A percentile compares a stretch with the other conserved stretches of the same genome.
phyloP scores from a whole-genome alignment of 164 flowering plant genomes.

The Stephania japonica region DNA sequence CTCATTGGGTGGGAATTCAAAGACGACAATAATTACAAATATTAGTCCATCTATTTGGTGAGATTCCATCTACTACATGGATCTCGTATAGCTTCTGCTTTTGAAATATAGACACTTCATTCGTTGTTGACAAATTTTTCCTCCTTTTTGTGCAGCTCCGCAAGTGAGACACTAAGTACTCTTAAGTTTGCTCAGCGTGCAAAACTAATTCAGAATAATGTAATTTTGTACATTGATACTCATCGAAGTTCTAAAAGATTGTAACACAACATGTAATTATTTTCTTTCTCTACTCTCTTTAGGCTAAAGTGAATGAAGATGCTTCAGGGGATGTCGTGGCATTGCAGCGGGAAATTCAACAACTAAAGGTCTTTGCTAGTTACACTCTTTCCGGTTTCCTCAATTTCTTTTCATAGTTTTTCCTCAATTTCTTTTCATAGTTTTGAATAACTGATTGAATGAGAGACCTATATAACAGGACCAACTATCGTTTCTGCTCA shows the following conservation, averaged over 20 bases:
- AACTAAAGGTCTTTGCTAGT: slow-evolving; percentile 47
- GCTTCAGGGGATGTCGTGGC: slow-evolving; percentile 73
- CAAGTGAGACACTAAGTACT: slow-evolving; percentile 80
- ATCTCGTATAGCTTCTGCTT: neutral
- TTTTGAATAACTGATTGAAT: slow-evolving; percentile 12
- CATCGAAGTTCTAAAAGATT: neutral
- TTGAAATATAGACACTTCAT: neutral
- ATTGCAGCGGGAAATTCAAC: slow-evolving; percentile 67
- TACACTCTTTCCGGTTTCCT: neutral
- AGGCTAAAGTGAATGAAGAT: slow-evolving; percentile 94
- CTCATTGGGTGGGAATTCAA: slow-evolving; percentile 91
- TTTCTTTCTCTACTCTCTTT: slow-evolving; percentile 7
- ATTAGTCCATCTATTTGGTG: slow-evolving; percentile 86
- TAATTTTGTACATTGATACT: slow-evolving; percentile 21
- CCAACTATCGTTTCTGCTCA: slow-evolving; percentile 57
- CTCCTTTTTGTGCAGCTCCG: slow-evolving; percentile 51
- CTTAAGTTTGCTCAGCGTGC: slow-evolving; percentile 92
- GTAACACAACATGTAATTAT: neutral
- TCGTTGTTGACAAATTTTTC: slow-evolving; percentile 3
- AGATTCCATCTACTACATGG: neutral
- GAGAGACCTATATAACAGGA: slow-evolving; percentile 38
- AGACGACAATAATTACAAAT: slow-evolving; percentile 82
- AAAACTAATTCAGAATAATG: slow-evolving; percentile 89
- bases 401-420: neutral
- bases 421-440: neutral